phyloP scores from a whole-genome alignment of 164 flowering plant genomes.

The Echeveria elegans region DNA sequence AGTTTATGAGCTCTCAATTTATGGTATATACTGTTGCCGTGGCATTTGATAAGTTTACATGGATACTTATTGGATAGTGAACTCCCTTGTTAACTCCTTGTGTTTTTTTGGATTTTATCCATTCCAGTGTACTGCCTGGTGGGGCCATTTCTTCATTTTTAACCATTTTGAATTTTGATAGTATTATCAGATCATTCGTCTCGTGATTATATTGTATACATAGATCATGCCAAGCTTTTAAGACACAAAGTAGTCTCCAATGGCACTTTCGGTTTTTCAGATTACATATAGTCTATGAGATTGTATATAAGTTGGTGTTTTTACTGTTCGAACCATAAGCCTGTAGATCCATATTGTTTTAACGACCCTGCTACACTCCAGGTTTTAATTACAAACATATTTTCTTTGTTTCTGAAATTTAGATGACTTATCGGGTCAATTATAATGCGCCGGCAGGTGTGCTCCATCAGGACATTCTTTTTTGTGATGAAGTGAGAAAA shows the following conservation, averaged over 20 bases:
- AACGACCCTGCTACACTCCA: constrained; percentile 31
- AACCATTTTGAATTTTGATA: not conserved
- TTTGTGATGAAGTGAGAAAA: constrained; percentile 71
- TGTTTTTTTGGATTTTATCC: not conserved
- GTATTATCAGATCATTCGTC: not conserved
- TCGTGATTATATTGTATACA: not conserved
- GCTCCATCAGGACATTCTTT: constrained; percentile 44
- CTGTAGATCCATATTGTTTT: constrained; percentile 29
- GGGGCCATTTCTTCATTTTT: not conserved
- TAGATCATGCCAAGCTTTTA: not conserved
- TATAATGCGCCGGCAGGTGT: constrained; percentile 28
- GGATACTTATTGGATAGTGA: not conserved
- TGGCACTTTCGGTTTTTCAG: not conserved
- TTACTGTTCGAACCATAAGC: constrained; percentile 16
- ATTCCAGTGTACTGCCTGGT: not conserved
- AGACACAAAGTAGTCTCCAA: not conserved
- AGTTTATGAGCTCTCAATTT: not conserved
- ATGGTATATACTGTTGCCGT: not conserved
- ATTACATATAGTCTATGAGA: not conserved
- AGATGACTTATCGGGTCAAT: not conserved
- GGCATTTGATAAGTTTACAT: not conserved
- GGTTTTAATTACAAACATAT: not conserved
- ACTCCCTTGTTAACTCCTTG: not conserved
- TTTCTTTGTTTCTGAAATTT: not conserved
- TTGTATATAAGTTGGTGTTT: not conserved